phyloP scores from a whole-genome alignment of 2,329 filamentous ascomycete species.

The Cladophialophora yegresii region DNA sequence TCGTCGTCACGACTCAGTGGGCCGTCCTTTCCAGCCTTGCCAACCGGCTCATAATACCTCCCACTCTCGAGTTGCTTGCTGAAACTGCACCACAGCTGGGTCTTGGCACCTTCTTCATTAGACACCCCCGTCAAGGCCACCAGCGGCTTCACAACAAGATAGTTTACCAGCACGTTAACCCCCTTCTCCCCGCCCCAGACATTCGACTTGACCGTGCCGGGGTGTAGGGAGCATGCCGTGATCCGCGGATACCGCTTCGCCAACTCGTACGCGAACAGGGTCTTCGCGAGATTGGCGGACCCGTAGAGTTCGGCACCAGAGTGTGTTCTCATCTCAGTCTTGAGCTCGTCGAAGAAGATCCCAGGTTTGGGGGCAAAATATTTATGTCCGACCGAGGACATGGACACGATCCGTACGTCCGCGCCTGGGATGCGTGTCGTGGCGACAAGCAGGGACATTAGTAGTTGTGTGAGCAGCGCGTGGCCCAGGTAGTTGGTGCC shows the following conservation, averaged over 20 bases:
- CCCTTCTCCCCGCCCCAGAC: constrained; percentile 54
- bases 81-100: constrained; percentile 48
- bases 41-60: constrained; percentile 47
- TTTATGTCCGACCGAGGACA: constrained; percentile 4
- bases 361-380: constrained; percentile 32
- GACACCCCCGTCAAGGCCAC: constrained; percentile 8
- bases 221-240: constrained; percentile 50
- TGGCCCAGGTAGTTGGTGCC: constrained; percentile 56
- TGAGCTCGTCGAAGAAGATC: constrained; percentile 32
- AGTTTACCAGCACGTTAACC: not conserved
- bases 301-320: constrained; percentile 44
- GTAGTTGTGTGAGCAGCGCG: constrained; percentile 50
- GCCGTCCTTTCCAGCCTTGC: constrained; percentile 33
- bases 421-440: constrained; percentile 40
- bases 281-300: constrained; percentile 55
- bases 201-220: constrained; percentile 52
- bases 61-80: constrained; percentile 43
- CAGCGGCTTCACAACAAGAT: constrained; percentile 7
- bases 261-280: constrained; percentile 50
- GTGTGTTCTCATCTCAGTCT: constrained; percentile 40
- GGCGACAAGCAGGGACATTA: constrained; percentile 47
- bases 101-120: constrained; percentile 44
- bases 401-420: constrained; percentile 6
- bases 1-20: constrained; percentile 33
- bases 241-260: constrained; percentile 50